Evolutionary conservation across 305 asterid genomes (phyloP), one percentile per base, ranked within the genome.

Genomic region (Fraxinus baroniana): DNA sequence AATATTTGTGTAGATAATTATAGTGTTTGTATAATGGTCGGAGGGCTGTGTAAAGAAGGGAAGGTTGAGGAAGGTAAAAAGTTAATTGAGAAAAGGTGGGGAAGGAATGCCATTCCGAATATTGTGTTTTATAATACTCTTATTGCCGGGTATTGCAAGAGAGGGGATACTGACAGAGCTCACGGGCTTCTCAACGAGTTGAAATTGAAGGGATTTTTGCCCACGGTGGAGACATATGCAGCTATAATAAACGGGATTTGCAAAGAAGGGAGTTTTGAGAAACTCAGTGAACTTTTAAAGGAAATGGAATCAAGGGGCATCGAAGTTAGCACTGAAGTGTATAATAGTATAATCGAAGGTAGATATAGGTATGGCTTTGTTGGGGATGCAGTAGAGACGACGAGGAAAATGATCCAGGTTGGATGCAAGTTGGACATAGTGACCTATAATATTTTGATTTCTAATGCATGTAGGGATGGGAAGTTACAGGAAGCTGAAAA

Each of bases 71-170:
- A 92, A 84, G 98, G 94, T 83, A 73, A 80, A 86, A 89, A 86
- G 80, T 86, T 95, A 87, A 92, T 95, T 73, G 95, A 90, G 90
- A 91, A 88, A 79, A 91, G 89, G 79, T 94, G 99, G 98, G 99
- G 98, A 78, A 89, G 82, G 84, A 88, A 87, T 36, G 94, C 97
- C 86, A 89, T 95, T 68, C 99, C 99, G 0, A 90, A 93, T 84
- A 77, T 92, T 52, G 94, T 95, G 84, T 93, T 95, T 78, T 94
- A 93, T 55, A 93, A 93, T 86, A 88, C 83, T 74, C 94, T 95
- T 80, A 92, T 95, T 74, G 93, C 93, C 85, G 99, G 99, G n/a
- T 93, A 90, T 85, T 89, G 97, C 86, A 93, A 85, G 91, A 89
- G 80, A 73, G 96, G 94, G 36, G 92, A 93, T 81, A 86, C 87